Base-by-base conservation (phyloP, 441 rosid genomes). In the Populus trichocarpa region DNA sequence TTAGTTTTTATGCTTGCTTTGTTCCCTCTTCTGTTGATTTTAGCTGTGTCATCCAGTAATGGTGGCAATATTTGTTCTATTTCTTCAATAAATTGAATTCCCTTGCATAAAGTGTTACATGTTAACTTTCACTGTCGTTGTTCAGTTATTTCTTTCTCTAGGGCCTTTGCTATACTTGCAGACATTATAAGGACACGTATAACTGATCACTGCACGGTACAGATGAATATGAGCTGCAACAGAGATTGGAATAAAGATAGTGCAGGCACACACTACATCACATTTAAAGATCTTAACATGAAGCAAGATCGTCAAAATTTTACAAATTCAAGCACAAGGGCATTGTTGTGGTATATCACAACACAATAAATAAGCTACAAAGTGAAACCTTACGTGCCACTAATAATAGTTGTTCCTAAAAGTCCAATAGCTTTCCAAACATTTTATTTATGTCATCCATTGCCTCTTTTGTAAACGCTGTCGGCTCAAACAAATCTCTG, bases 381-480 rank as follows among this genome's bases (percentile, higher is more conserved):
- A 70, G 25, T 13, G 57, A 59, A 71, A 46, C 42, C 26, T 76
- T 40, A 7, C 12, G 57, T 32, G 53, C 61, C 32, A 72, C 71
- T 81, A 80, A 12, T 20, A 66, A 32, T 10, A 3, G 20, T 32
- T 66, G 70, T 40, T 67, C 78, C 85, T 87, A 87, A 76, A 89
- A 88, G 53, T 89, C 93, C 87, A 93, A 20, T 64, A 97, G 97
- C 94, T 86, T 89, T 72, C 93, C 90, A 28, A 92, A 96, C 93
- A 93, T 75, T 85, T 91, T 89, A 78, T 90, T 91, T 74, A 92
- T 92, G 71, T 92, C 98, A 86, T 96, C 95, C 90, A 90, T 84
- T 79, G 97, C 97, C 76, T 87, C 91, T 88, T 90, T 93, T 36
- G 97, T 92, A 80, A 89, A 89, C 57, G 89, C 25, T 3, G 98